A percentile compares a stretch with the other conserved stretches of the same genome.
phyloP scores from a whole-genome alignment of 176 grass and related monocot species.

The Musa beccarii region DNA sequence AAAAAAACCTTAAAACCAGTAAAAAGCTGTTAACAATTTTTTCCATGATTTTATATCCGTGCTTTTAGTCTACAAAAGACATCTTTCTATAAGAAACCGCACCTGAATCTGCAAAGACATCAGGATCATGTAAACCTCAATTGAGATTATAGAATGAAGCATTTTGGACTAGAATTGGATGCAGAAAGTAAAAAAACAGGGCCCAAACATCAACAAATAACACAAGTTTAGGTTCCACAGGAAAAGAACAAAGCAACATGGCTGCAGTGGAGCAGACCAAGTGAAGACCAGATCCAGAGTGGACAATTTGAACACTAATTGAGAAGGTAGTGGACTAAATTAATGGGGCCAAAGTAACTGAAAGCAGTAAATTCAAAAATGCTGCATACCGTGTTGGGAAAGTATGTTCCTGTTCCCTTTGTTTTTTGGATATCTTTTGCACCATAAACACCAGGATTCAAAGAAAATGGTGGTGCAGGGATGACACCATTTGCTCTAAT shows the following conservation, averaged over 20 bases:
- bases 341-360: no score
- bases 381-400: slow-evolving; percentile 52
- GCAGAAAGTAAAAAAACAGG: background rate
- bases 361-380: slow-evolving; percentile 3
- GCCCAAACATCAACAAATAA: background rate
- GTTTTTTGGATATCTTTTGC: slow-evolving; percentile 45
- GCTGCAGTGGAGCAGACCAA: background rate
- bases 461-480: slow-evolving; percentile 26
- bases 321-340: no score
- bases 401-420: slow-evolving; percentile 80
- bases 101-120: background rate
- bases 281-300: background rate
- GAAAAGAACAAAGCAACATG: background rate
- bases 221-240: background rate
- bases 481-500: slow-evolving; percentile 38
- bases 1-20: background rate
- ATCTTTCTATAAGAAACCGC: background rate
- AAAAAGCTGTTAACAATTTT: background rate
- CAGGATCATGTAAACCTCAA: background rate
- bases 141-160: background rate
- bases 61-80: background rate
- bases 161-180: background rate
- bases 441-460: slow-evolving; percentile 29
- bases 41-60: background rate
- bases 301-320: background rate